These are phyloP conservation scores for Ceratobasidium sp. DNA, from an alignment of 1,284 basidiomycete species.

Conservation along the genomic window DNA sequence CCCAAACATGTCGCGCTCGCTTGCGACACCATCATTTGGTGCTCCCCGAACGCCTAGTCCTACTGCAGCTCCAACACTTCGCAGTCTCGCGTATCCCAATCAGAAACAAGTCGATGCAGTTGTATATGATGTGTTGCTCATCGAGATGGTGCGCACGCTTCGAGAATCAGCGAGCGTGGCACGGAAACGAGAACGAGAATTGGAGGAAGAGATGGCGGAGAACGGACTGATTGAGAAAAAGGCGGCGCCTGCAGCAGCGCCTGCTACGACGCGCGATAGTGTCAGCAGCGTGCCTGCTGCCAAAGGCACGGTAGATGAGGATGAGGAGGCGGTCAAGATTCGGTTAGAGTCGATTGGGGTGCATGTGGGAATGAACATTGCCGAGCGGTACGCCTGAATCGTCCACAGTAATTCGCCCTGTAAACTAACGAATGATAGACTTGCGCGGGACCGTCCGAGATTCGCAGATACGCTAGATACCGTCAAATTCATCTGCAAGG, in stretches of 20 bases:
- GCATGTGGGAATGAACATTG: constrained; percentile 87
- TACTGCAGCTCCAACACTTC: constrained; percentile 49
- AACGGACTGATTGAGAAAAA: constrained; percentile 66
- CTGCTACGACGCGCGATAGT: constrained; percentile 52
- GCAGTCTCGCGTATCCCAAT: constrained; percentile 54
- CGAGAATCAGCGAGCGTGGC: constrained; percentile 77
- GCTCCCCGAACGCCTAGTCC: constrained; percentile 53
- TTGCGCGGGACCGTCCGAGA: constrained; percentile 58
- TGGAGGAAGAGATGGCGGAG: constrained; percentile 78
- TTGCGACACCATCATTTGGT: constrained; percentile 50
- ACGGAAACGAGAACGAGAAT: constrained; percentile 67
- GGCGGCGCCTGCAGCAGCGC: constrained; percentile 54
- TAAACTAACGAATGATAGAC: constrained; percentile 20
- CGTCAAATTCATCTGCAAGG: constrained; percentile 96
- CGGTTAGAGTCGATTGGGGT: constrained; percentile 85
- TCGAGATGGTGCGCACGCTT: constrained; percentile 79
- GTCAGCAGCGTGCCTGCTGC: constrained; percentile 57
- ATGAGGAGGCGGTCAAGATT: constrained; percentile 74
- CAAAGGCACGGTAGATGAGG: constrained; percentile 64
- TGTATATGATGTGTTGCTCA: constrained; percentile 85
- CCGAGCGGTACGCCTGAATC: constrained; percentile 72
- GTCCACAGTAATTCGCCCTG: not conserved
- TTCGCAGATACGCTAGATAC: constrained; percentile 88
- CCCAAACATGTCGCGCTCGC: constrained; percentile 52
- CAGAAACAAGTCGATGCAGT: constrained; percentile 71